These are phyloP conservation scores for Moesziomyces parantarcticus DNA, from an alignment of 1,284 basidiomycete genomes.

Conservation along the genomic window DNA sequence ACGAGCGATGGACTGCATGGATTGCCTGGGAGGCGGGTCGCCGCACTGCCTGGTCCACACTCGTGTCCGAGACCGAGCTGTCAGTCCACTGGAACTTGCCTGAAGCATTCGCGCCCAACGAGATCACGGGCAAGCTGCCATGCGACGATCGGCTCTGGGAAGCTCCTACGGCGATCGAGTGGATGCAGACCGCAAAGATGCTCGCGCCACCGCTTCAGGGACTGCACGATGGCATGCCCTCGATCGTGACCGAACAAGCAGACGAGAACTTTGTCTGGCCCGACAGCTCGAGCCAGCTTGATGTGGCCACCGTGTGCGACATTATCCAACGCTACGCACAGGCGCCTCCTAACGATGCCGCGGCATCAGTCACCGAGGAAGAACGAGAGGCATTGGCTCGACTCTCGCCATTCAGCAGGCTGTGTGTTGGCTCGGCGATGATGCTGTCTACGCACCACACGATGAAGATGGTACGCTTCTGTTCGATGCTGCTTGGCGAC, in stretches of 20 bases:
- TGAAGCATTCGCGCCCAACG: slow-evolving; percentile 13
- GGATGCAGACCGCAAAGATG: slow-evolving; percentile 14
- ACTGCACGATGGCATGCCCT: neutral
- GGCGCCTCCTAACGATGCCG: neutral
- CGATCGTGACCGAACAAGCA: neutral
- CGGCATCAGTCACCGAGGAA: slow-evolving; percentile 1
- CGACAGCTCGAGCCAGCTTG: slow-evolving; percentile 2
- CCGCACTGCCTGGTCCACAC: slow-evolving; percentile 18
- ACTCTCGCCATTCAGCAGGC: slow-evolving; percentile 18
- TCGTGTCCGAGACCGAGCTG: slow-evolving; percentile 23
- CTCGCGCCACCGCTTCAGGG: neutral
- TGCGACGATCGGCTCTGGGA: slow-evolving; percentile 23
- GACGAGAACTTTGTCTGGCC: slow-evolving; percentile 10
- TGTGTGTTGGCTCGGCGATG: slow-evolving; percentile 20
- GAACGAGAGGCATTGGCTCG: slow-evolving; percentile 1
- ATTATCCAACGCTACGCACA: slow-evolving; percentile 6
- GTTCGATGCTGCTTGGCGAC: slow-evolving; percentile 16
- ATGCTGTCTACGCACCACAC: slow-evolving; percentile 23
- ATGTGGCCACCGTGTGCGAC: slow-evolving; percentile 7
- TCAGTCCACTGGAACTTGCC: slow-evolving; percentile 24
- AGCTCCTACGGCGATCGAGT: slow-evolving; percentile 15
- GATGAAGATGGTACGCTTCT: slow-evolving; percentile 21
- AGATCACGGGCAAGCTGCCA: slow-evolving; percentile 19
- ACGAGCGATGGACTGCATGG: slow-evolving; percentile 27
- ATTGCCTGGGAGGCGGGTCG: slow-evolving; percentile 14